Conservation (phyloP, 352 stramenopile genomes). For the Salisapilia sapeloensis region DNA sequence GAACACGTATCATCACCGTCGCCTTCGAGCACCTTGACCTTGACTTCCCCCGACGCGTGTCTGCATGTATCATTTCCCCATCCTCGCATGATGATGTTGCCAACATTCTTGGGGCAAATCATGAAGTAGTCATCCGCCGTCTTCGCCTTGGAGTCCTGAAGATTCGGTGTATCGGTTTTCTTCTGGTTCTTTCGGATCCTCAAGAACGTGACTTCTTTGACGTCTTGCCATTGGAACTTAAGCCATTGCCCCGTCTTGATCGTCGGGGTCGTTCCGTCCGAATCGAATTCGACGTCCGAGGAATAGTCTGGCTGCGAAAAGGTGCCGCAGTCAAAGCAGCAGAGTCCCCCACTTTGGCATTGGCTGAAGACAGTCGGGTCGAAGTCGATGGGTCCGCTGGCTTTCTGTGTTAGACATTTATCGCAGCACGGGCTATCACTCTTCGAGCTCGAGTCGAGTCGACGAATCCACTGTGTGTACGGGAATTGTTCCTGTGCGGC, state of each 20-base stretch:
- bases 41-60: constrained; percentile 25
- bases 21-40: constrained; percentile 11
- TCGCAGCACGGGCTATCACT: no score
- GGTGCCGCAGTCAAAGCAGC: constrained; percentile 50
- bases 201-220: constrained; percentile 47
- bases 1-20: constrained; percentile 10
- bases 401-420: no score
- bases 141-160: constrained; percentile 13
- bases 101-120: constrained; percentile 31
- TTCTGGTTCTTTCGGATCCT: constrained; percentile 38
- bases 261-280: constrained; percentile 30
- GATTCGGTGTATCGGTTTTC: constrained; percentile 32
- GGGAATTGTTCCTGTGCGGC: no score
- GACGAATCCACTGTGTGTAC: no score
- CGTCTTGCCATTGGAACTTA: constrained; percentile 22
- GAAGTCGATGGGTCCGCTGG: no score
- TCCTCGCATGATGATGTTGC: constrained; percentile 37
- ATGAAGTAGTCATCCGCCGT: constrained; percentile 21
- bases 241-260: constrained; percentile 32
- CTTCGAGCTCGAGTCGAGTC: no score
- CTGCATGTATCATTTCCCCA: constrained; percentile 36
- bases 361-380: constrained; percentile 40
- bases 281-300: constrained; percentile 11
- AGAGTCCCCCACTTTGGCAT: constrained; percentile 32
- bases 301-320: constrained; percentile 16